Base-by-base conservation (phyloP, 2,329 filamentous ascomycete species). In the Boeremia exigua region DNA sequence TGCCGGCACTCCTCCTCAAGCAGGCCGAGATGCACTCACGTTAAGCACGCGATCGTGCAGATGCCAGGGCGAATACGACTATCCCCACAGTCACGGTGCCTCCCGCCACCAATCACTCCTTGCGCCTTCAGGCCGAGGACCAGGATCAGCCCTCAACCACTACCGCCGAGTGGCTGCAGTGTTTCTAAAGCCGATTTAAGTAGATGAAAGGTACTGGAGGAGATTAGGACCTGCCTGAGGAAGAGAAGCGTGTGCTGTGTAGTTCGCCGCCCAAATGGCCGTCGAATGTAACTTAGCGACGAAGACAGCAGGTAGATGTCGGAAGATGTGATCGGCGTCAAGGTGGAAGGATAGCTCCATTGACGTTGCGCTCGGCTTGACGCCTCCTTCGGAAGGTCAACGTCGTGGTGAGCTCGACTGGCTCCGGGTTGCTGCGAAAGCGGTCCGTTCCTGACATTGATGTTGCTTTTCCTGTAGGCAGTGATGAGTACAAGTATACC, bases 61-160 rank as follows among this genome's bases (percentile, higher is more conserved):
- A n/a, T 12, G 19, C 25, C 33, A 2, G 48, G 38, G 33, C 32
- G 33, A 40, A 48, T 57, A 52, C 45, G 48, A 45, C 11, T 4
- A 28, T 32, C 48, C 17, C 44, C 44, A 48, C 44, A 44, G 38
- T 28, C 30, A 10, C 43, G 48, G 44, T 39, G 30, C 43, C 33
- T 56, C 48, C 54, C 48, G 48, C 25, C 33, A 45, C 54, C 54
- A 57, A 57, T 53, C 54, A 45, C 29, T 39, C 38, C 48, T 57
- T 52, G 48, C 11, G 37, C 14, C 2, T 7, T 37, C 17, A 29
- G 30, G 34, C 10, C 6, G 6, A 17, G 23, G 25, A 32, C 43
- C 28, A 19, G 9, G 28, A 25, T 29, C n/a, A 48, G 44, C 38
- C 25, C 25, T 33, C 34, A 57, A 45, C 32, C 48, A 44, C 48